Percentiles rank a stretch among this genome's conserved stretches.
Conservation (phyloP, 2,329 filamentous ascomycete genomes). For the Tolypocladium cylindrosporum region DNA sequence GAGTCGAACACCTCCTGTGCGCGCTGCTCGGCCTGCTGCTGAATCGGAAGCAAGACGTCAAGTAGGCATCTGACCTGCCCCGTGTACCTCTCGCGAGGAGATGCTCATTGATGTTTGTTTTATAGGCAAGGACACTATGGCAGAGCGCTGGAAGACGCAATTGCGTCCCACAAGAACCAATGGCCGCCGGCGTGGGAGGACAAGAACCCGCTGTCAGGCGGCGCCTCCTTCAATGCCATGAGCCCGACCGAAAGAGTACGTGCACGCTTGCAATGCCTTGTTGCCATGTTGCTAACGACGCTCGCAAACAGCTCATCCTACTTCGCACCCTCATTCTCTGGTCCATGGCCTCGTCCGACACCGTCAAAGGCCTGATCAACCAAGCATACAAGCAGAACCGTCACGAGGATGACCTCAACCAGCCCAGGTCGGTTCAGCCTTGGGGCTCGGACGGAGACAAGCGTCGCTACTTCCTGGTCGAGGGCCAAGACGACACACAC, state of each 20-base stretch:
- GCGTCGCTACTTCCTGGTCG: conserved; percentile 85
- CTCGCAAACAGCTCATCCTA: conserved; percentile 56
- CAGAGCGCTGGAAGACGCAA: conserved; percentile 86
- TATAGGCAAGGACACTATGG: conserved; percentile 81
- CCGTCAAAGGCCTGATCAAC: conserved; percentile 70
- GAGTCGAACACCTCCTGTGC: conserved; percentile 82
- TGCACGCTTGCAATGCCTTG: background rate
- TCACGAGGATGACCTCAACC: conserved; percentile 70
- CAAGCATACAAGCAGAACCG: conserved; percentile 82
- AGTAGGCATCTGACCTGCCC: conserved; percentile 43
- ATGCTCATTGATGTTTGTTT: conserved; percentile 11
- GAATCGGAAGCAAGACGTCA: conserved; percentile 97
- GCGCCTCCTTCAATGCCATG: conserved; percentile 75
- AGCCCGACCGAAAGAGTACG: conserved; percentile 67
- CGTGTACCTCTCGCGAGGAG: background rate
- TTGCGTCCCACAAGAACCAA: conserved; percentile 74
- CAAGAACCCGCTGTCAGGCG: conserved; percentile 73
- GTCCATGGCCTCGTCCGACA: conserved; percentile 82
- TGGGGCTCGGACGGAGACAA: conserved; percentile 89
- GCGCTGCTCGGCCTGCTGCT: conserved; percentile 78
- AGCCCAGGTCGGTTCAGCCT: conserved; percentile 78
- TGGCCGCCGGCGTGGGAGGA: conserved; percentile 80
- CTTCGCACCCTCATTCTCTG: conserved; percentile 78
- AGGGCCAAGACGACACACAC: conserved; percentile 86
- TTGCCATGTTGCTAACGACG: conserved; percentile 4